Conservation (phyloP, 805 yeast species). For the Huiozyma naganishii region DNA sequence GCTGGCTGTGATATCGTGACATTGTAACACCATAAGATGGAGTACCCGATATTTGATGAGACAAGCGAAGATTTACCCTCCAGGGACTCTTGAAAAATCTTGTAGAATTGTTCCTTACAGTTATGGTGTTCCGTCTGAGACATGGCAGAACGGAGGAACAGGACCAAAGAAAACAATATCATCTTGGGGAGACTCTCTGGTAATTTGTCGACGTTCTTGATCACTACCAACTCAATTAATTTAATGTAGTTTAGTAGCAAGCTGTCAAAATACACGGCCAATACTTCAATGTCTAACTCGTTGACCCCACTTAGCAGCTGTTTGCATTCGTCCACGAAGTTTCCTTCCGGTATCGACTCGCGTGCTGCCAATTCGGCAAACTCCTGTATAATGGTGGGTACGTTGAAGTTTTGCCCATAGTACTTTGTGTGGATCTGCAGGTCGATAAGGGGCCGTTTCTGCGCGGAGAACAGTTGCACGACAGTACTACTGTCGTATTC, state of each 20-base stretch:
- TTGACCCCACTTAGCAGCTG: constrained; percentile 39
- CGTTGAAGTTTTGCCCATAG: constrained; percentile 56
- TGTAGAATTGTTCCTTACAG: constrained; percentile 44
- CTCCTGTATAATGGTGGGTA: constrained; percentile 43
- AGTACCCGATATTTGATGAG: constrained; percentile 40
- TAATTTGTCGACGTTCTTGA: constrained; percentile 6
- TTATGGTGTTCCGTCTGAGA: constrained; percentile 48
- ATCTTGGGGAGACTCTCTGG: constrained; percentile 23
- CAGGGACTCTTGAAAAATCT: constrained; percentile 18
- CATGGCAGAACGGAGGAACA: constrained; percentile 48
- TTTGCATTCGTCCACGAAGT: constrained; percentile 36
- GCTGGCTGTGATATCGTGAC: constrained; percentile 8
- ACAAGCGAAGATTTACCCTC: too few species aligned
- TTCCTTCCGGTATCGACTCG: not conserved
- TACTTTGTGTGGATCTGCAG: constrained; percentile 50
- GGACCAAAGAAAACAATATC: constrained; percentile 47
- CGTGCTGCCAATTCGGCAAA: constrained; percentile 40
- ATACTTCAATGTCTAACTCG: constrained; percentile 41
- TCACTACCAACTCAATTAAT: constrained; percentile 24
- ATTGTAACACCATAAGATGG: constrained; percentile 37
- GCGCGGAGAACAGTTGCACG: constrained; percentile 35
- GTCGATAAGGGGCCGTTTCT: constrained; percentile 33
- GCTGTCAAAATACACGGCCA: constrained; percentile 52
- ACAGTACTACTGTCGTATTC: constrained; percentile 37
- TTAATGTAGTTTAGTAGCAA: constrained; percentile 34